Evolutionary conservation across 169 alveolate genomes (phyloP), one percentile per base, ranked within the genome.

Genomic region (Plasmodium adleri): DNA sequence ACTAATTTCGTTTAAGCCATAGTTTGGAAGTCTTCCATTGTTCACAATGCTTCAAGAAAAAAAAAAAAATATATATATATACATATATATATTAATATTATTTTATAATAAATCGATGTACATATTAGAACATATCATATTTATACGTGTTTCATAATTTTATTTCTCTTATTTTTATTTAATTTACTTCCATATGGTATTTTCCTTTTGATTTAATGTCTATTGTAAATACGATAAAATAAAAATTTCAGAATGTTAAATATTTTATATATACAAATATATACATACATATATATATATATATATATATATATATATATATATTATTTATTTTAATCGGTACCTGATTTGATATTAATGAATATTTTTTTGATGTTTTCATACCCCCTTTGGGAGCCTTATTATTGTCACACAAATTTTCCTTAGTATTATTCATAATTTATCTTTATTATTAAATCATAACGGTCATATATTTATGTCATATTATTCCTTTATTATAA

Each of bases 291-390:
- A 52, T 52, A 1, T 17, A 22, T 8, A 70, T 45, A 6, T 39
- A 20, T 26, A 17, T 32, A 8, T 80, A 52, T 80, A 52, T 13
- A n/a, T 50, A 6, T 50, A n/a, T 15, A 52, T 10, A 13, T 12
- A 4, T n/a, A 0, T 22, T 12, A 56, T 15, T 3, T 7, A 32
- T 13, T 24, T 52, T 5, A 24, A 52, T 43, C n/a, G 13, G 22
- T 71, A 85, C 92, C 86, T 85, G 92, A 32, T 52, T 71, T 9
- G 92, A 59, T 71, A 85, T 59, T 71, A 85, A 32, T 20, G 87
- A 85, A 71, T 85, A 85, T 52, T 72, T 85, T 60, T 85, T 47
- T 50, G 39, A 49, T 15, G 49, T 20, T 47, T 52, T 22, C 64
- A 74, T 39, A 5, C 47, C 47, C 47, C 10, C 47, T 39, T 39